Evolutionary conservation across 441 rosid genomes (phyloP).

Genomic region (Arabidopsis hybrid): DNA sequence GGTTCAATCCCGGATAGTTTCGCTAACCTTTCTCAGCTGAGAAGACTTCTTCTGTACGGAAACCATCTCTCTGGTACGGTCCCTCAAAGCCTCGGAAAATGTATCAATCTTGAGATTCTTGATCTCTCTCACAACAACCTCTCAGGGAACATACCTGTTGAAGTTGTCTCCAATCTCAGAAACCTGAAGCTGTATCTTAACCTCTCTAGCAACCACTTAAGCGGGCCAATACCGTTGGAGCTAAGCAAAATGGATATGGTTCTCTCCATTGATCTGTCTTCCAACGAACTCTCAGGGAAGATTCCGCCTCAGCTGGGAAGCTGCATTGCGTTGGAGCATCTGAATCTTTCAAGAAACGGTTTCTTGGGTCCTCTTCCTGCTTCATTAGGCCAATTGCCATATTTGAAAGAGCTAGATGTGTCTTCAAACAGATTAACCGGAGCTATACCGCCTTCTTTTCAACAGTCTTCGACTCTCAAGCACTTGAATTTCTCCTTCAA

Average conservation of each 20-base stretch:
- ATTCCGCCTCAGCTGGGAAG: slow-evolving; percentile 65
- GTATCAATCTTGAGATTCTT: slow-evolving; percentile 78
- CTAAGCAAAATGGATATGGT: slow-evolving; percentile 82
- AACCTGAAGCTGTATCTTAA: slow-evolving; percentile 69
- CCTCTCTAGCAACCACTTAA: slow-evolving; percentile 62
- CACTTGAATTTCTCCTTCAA: slow-evolving; percentile 66
- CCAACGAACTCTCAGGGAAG: slow-evolving; percentile 57
- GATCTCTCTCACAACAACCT: slow-evolving; percentile 74
- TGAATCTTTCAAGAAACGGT: slow-evolving; percentile 60
- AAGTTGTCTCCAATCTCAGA: slow-evolving; percentile 55
- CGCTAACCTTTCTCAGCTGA: slow-evolving; percentile 70
- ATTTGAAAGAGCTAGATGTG: slow-evolving; percentile 56
- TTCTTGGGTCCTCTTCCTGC: slow-evolving; percentile 57
- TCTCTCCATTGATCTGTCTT: slow-evolving; percentile 64
- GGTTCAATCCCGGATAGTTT: slow-evolving; percentile 82
- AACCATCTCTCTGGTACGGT: slow-evolving; percentile 75
- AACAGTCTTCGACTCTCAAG: slow-evolving; percentile 58
- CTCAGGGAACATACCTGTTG: slow-evolving; percentile 58
- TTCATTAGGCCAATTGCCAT: slow-evolving; percentile 65
- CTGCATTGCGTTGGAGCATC: slow-evolving; percentile 70
- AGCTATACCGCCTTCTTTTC: slow-evolving; percentile 55
- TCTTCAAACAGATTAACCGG: slow-evolving; percentile 59
- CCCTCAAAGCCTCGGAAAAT: slow-evolving; percentile 71
- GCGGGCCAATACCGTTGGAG: slow-evolving; percentile 61
- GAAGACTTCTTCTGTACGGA: slow-evolving; percentile 62